These are phyloP conservation scores for Fusarium verticillioides DNA, from an alignment of 2,329 filamentous ascomycete genomes.

Conservation along the genomic window DNA sequence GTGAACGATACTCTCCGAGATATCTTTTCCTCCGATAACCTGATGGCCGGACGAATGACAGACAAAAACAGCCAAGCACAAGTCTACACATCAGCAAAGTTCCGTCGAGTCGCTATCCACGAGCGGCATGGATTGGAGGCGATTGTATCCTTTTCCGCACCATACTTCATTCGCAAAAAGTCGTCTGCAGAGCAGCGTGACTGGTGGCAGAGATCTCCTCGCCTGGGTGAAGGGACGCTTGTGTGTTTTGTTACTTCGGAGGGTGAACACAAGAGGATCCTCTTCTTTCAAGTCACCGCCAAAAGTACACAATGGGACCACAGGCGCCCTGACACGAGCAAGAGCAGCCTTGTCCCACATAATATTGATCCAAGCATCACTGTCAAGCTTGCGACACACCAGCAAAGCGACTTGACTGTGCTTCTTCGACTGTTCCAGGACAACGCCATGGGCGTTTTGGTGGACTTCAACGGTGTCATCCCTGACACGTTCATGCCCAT, in stretches of 20 bases:
- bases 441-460: not conserved
- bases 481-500: slow-evolving; percentile 21
- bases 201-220: slow-evolving; percentile 20
- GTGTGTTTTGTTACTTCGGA: slow-evolving; percentile 6
- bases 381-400: slow-evolving; percentile 2
- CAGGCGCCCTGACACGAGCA: not conserved
- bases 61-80: not conserved
- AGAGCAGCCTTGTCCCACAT: not conserved
- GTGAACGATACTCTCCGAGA: slow-evolving; percentile 9
- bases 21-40: not conserved
- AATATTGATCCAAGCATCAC: not conserved
- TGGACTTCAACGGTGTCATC: slow-evolving; percentile 27
- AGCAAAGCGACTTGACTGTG: not conserved
- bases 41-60: not conserved
- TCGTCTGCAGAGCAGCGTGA: not conserved
- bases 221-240: slow-evolving; percentile 13
- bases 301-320: not conserved
- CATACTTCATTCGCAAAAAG: not conserved
- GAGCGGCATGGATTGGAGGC: not conserved
- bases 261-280: not conserved
- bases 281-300: slow-evolving; percentile 9
- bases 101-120: not conserved
- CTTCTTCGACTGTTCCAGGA: not conserved
- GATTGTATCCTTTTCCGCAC: not conserved
- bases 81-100: not conserved